Percentiles rank a stretch among this genome's conserved stretches.
phyloP scores from a whole-genome alignment of 768 basidiomycete species.

The Steccherinum ochraceum region DNA sequence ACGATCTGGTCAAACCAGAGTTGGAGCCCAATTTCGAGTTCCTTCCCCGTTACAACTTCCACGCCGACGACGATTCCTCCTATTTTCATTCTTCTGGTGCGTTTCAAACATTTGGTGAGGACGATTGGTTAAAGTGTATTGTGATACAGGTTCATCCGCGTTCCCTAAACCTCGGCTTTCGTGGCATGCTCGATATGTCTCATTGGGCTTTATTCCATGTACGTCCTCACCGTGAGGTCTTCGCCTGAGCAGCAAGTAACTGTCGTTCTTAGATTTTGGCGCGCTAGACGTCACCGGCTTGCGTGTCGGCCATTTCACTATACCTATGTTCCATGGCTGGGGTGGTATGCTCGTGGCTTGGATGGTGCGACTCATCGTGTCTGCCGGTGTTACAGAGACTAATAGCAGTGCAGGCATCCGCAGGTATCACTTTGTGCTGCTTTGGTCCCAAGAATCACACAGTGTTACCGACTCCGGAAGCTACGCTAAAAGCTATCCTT shows the following conservation, averaged over 20 bases:
- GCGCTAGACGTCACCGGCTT: slow-evolving; percentile 19
- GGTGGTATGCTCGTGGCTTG: slow-evolving; percentile 18
- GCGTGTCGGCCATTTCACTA: slow-evolving; percentile 12
- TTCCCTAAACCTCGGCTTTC: slow-evolving; percentile 11
- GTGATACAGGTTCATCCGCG: slow-evolving; percentile 13
- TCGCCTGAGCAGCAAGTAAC: slow-evolving; percentile 9
- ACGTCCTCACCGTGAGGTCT: neutral
- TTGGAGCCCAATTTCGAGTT: neutral
- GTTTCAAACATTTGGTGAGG: neutral
- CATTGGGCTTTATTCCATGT: slow-evolving; percentile 7
- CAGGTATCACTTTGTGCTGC: slow-evolving; percentile 18
- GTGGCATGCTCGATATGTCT: neutral
- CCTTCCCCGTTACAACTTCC: slow-evolving; percentile 1
- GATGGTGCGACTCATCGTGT: slow-evolving; percentile 14
- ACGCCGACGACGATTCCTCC: slow-evolving; percentile 6
- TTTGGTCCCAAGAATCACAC: slow-evolving; percentile 21
- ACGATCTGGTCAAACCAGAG: slow-evolving; percentile 8
- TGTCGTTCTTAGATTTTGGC: slow-evolving; percentile 16
- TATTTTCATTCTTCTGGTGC: slow-evolving; percentile 19
- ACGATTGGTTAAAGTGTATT: neutral
- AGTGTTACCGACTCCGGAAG: slow-evolving; percentile 19
- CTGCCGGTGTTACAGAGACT: neutral
- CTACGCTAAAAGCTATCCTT: slow-evolving; percentile 14
- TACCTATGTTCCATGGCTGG: slow-evolving; percentile 25
- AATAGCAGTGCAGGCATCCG: slow-evolving; percentile 11